A percentile compares a stretch with the other conserved stretches of the same genome.
Evolutionary conservation across 139 green algal genomes (phyloP).

Genomic region (Haematococcus sp.): DNA sequence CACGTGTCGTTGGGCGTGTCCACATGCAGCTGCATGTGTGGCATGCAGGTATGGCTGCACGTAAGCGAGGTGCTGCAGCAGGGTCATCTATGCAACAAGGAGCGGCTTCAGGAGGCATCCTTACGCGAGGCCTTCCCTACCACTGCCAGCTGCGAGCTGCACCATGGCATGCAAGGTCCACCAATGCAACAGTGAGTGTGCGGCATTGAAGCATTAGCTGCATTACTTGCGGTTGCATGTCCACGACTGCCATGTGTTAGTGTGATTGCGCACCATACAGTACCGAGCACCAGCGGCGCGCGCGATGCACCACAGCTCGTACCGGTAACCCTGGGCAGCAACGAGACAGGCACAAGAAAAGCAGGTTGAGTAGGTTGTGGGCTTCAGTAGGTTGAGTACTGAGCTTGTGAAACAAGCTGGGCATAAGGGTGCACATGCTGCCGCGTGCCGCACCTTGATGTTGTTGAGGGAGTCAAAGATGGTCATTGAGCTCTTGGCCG

Average conservation of each 20-base stretch:
- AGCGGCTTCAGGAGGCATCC: neutral
- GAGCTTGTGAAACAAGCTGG: too few relatives aligned
- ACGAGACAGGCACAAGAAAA: neutral
- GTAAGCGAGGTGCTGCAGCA: neutral
- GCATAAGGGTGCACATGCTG: too few relatives aligned
- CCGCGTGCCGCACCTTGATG: conserved; percentile 96
- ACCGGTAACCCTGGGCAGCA: conserved; percentile 61
- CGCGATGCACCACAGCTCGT: conserved; percentile 94
- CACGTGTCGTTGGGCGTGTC: conserved; percentile 58
- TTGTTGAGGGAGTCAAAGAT: conserved; percentile 93
- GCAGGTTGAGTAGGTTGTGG: neutral
- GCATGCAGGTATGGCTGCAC: conserved; percentile 59
- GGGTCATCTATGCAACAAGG: neutral
- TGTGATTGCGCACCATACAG: conserved; percentile 61
- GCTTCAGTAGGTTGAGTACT: neutral
- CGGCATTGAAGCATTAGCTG: too few relatives aligned
- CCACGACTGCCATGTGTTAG: too few relatives aligned
- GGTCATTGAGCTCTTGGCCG: conserved; percentile 48
- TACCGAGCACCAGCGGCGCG: conserved; percentile 74
- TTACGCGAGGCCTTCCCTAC: too few relatives aligned
- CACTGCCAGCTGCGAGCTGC: too few relatives aligned
- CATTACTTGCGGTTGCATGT: too few relatives aligned
- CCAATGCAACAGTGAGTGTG: too few relatives aligned
- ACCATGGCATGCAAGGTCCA: too few relatives aligned
- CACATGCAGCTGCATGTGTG: conserved; percentile 74